These are phyloP conservation scores for Parastagonospora nodorum DNA, from an alignment of 2,329 filamentous ascomycete genomes.

Conservation along the genomic window DNA sequence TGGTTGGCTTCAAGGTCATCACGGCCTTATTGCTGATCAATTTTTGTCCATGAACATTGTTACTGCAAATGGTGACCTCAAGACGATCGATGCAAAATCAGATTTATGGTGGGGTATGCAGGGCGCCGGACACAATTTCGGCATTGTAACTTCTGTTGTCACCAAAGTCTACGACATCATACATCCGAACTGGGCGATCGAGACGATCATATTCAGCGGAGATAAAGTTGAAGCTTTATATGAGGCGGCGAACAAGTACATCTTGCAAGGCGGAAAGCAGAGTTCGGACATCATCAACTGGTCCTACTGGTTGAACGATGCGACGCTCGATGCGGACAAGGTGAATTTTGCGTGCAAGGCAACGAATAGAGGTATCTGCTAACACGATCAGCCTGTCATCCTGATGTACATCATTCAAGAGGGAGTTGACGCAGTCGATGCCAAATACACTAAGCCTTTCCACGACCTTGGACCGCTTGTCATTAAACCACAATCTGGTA, in stretches of 20 bases:
- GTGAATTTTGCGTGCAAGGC: too few species aligned
- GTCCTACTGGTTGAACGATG: slow-evolving; percentile 32
- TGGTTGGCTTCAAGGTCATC: slow-evolving; percentile 59
- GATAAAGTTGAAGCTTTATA: slow-evolving; percentile 59
- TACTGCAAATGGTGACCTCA: slow-evolving; percentile 54
- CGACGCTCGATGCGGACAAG: slow-evolving; percentile 16
- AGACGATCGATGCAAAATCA: slow-evolving; percentile 46
- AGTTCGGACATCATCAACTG: slow-evolving; percentile 41
- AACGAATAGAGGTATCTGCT: too few species aligned
- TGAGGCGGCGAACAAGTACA: slow-evolving; percentile 52
- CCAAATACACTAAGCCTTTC: slow-evolving; percentile 28
- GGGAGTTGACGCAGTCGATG: slow-evolving; percentile 21
- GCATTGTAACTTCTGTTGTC: slow-evolving; percentile 54
- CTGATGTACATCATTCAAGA: slow-evolving; percentile 33
- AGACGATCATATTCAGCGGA: slow-evolving; percentile 36
- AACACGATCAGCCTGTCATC: slow-evolving; percentile 4
- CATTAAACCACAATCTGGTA: slow-evolving; percentile 16
- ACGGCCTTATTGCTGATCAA: slow-evolving; percentile 61
- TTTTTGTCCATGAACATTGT: slow-evolving; percentile 60
- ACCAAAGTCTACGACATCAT: slow-evolving; percentile 51
- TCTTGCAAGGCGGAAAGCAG: slow-evolving; percentile 52
- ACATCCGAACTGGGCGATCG: slow-evolving; percentile 25
- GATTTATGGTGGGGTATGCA: slow-evolving; percentile 64
- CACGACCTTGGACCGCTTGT: slow-evolving; percentile 20
- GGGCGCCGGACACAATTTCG: slow-evolving; percentile 65